Conservation (phyloP, 176 grass and related monocot species). For the Oryza brachyantha region DNA sequence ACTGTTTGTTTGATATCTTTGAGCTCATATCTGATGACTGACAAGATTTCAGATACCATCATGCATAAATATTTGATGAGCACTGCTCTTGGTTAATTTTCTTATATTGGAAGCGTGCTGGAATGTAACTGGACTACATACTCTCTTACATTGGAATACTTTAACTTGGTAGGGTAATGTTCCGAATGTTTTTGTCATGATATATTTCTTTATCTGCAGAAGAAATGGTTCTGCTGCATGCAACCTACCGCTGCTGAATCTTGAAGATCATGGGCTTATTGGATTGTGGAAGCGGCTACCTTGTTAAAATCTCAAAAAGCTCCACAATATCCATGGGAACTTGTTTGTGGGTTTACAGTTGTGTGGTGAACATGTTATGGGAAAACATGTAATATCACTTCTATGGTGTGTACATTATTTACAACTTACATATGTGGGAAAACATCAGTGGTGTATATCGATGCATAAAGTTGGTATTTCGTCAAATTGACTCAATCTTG, state of each 20-base stretch:
- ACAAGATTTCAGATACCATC: neutral
- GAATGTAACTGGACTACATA: too few species aligned
- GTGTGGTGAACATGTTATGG: constrained; percentile 9
- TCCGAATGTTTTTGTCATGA: neutral
- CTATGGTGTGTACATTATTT: constrained; percentile 14
- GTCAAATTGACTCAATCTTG: neutral
- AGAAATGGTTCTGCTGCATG: constrained; percentile 46
- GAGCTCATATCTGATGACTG: neutral
- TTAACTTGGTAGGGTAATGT: neutral
- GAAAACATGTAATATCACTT: neutral
- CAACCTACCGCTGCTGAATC: constrained; percentile 30
- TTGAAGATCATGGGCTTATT: neutral
- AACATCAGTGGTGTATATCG: neutral
- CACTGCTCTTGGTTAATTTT: too few species aligned
- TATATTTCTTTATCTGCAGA: constrained; percentile 15
- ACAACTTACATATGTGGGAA: neutral
- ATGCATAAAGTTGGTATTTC: constrained; percentile 9
- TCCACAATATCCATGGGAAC: neutral
- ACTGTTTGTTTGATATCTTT: neutral
- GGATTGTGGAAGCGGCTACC: neutral
- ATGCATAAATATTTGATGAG: neutral
- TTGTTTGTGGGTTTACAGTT: constrained; percentile 11
- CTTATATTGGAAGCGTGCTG: too few species aligned
- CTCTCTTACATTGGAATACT: neutral
- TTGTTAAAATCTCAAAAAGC: neutral